Evolutionary conservation across 805 yeast genomes (phyloP).

Genomic region (Saturnispora halmiae): DNA sequence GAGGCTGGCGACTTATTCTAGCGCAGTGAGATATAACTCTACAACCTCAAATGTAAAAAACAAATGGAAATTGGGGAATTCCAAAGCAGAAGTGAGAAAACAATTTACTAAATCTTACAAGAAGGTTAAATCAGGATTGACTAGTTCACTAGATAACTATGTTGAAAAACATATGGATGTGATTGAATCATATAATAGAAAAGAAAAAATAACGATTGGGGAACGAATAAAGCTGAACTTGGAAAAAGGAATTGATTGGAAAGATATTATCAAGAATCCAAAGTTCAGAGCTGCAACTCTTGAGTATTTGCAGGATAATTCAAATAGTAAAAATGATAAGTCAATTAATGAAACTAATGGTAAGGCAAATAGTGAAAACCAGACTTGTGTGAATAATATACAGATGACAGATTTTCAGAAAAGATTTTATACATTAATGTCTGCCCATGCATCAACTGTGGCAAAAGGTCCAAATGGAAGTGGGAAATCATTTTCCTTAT

Average conservation of each 20-base stretch:
- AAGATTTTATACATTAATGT: constrained; percentile 22
- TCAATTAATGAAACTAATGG: background rate
- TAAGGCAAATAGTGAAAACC: background rate
- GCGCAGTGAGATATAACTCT: background rate
- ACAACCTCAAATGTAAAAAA: background rate
- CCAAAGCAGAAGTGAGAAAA: constrained; percentile 12
- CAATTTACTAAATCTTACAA: constrained; percentile 16
- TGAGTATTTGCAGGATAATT: constrained; percentile 12
- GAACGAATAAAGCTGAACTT: constrained; percentile 20
- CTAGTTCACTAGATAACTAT: constrained; percentile 17
- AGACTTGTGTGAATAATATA: background rate
- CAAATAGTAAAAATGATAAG: background rate
- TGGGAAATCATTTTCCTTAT: constrained; percentile 25
- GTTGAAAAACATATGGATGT: constrained; percentile 18
- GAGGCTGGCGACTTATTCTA: background rate
- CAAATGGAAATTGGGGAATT: background rate
- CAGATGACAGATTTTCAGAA: constrained; percentile 26
- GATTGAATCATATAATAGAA: constrained; percentile 22
- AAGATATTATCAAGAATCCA: constrained; percentile 16
- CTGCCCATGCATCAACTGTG: constrained; percentile 23
- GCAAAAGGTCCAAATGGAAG: constrained; percentile 27
- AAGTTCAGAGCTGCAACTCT: constrained; percentile 15
- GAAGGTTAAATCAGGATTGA: constrained; percentile 16
- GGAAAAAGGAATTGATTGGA: constrained; percentile 14
- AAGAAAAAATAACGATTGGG: constrained; percentile 14